Base-by-base conservation (phyloP, 208 protist species). In the Porcisia hertigi region DNA sequence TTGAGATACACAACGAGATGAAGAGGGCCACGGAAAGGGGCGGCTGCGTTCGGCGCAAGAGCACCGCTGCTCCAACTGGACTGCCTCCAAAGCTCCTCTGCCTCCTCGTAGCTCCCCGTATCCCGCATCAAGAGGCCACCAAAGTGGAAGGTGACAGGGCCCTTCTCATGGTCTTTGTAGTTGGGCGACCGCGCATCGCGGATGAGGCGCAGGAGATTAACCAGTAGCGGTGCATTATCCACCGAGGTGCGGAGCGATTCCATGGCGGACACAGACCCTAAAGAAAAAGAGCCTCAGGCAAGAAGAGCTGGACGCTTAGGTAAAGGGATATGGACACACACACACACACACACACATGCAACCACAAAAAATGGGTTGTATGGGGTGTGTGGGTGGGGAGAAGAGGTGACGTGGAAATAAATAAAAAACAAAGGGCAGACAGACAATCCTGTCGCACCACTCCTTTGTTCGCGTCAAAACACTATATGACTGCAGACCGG, bases 201-300 rank as follows among this genome's bases (percentile, higher is more conserved):
- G 43, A 91, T 85, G 58, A 91, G 70, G 49, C 84, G 80, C 57
- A 88, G 73, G 6, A 88, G 54, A 62, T 87, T 88, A 47, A 91
- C 82, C 45, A 87, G 69, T 58, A 89, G 60, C 23, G 86, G 86
- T 20, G 82, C 75, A 52, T 82, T 84, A 59, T 81, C 75, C 8
- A 85, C 74, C 9, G 78, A 47, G 20, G 77, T 82, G n/a, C 71
- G 71, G 5, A 77, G 71, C 57, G 75, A 52, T 41, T 82, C 76
- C 76, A 78, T 83, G 25, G 11, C 34, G 52, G 53, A n/a, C 34
- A 52, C 30, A 52, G 41, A 5, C 8, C 20, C 36, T 3, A 67
- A 47, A n/a, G 20, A 67, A 39, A 20, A 67, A 39, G 9, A 4
- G 25, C 18, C 18, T 14, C 9, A 8, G 20, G 39, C 18, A 65